Conservation (phyloP, 164 flowering plant genomes). For the Chimonanthus praecox region DNA sequence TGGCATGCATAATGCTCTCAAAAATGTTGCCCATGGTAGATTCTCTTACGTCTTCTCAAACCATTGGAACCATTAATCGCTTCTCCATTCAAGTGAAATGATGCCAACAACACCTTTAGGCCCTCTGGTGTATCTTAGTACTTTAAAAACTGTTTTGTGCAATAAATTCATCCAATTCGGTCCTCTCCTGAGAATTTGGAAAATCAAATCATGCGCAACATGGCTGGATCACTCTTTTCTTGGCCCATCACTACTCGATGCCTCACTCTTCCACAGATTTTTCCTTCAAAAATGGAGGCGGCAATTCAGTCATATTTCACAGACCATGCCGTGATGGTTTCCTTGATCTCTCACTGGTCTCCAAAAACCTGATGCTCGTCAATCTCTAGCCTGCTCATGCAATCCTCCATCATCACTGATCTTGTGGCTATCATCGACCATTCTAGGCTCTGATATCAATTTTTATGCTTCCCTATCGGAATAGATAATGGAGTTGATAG, state of each 20-base stretch:
- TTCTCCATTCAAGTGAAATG: not conserved
- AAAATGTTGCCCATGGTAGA: not conserved
- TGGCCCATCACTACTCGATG: not conserved
- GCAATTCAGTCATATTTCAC: too few species aligned
- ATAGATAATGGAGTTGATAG: too few species aligned
- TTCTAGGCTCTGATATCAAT: too few species aligned
- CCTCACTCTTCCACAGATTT: too few species aligned
- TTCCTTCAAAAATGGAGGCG: too few species aligned
- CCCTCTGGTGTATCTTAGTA: not conserved
- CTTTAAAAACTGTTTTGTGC: not conserved
- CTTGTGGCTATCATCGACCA: too few species aligned
- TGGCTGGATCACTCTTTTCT: not conserved
- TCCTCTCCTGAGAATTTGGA: not conserved
- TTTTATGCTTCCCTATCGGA: too few species aligned
- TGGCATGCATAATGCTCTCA: not conserved
- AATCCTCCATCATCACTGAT: too few species aligned
- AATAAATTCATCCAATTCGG: not conserved
- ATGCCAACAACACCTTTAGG: not conserved
- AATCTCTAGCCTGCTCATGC: too few species aligned
- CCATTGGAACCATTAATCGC: not conserved
- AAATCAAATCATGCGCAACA: not conserved
- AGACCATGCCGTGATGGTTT: too few species aligned
- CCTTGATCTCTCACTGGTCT: too few species aligned
- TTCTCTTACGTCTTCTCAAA: not conserved
- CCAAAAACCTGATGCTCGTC: too few species aligned